Evolutionary conservation across 2,329 filamentous ascomycete species (phyloP).

Genomic region (Sarocladium brachiariae): DNA sequence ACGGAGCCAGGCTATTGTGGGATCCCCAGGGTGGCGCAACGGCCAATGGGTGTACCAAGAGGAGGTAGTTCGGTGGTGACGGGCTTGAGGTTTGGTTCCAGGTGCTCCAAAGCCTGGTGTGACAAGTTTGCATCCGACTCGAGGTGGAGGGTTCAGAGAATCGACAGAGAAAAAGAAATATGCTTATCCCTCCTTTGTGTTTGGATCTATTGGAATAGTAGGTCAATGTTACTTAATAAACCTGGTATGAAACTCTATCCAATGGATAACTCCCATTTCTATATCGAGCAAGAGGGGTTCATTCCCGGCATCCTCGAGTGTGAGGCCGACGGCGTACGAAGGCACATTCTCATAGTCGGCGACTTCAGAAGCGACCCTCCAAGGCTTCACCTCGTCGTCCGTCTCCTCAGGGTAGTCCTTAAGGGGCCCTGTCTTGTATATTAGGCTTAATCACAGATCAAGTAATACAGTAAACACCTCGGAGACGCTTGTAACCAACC

Average conservation of each 20-base stretch:
- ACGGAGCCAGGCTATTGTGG: background rate
- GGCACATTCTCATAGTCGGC: background rate
- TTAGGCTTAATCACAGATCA: no score
- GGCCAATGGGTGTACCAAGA: background rate
- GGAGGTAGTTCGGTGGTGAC: background rate
- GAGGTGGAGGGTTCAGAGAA: no score
- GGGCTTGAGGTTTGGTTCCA: no score
- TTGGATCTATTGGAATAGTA: no score
- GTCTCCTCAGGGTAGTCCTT: background rate
- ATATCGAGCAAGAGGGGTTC: background rate
- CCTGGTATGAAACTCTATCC: background rate
- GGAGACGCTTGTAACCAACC: no score
- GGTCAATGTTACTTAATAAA: no score
- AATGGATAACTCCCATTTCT: conserved; percentile 3
- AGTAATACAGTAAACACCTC: no score
- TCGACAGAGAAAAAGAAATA: no score
- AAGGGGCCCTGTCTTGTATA: no score
- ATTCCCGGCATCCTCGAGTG: background rate
- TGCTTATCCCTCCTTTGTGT: no score
- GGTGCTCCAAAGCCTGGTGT: no score
- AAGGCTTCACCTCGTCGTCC: background rate
- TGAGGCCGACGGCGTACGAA: background rate
- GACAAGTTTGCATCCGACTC: no score
- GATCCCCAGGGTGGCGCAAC: background rate
- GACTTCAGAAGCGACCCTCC: background rate